Evolutionary conservation across 1,284 basidiomycete species (phyloP), one percentile per base, ranked within the genome.

Genomic region (Hortiboletus rubellus): DNA sequence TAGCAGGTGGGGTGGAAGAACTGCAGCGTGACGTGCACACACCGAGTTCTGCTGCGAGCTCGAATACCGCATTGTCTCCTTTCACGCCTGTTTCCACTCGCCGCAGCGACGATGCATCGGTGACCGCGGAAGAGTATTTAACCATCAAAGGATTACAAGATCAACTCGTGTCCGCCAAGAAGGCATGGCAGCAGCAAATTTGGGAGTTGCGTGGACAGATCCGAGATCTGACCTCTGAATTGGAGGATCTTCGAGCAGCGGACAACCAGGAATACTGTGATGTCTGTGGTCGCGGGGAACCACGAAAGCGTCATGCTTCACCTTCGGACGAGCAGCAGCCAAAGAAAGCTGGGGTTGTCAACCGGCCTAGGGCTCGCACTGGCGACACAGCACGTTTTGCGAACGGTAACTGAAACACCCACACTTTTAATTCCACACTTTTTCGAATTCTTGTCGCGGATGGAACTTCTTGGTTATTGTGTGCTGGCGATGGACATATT

Each of bases 201-300:
- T 86, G 81, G 83, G 89, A 90, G 65, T 74, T 92, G 52, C 89
- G 89, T 68, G 82, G 82, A 17, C 87, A 89, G 67, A 80, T 92
- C 49, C 79, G 82, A 46, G 86, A 88, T 67, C 75, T 92, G 57
- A 84, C 85, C 65, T 76, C 80, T 22, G 85, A 91, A 69, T 70
- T 91, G 33, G 83, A 85, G 38, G 79, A 79, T 40, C 71, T 86
- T 46, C 82, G 81, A 46, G 70, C 72, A 18, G 70, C 66, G 8
- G 76, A 68, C 14, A 68, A 69, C 40, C 71, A 69, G 41, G 74
- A 74, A 31, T 82, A 80, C 55, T 91, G 89, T 69, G 75, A 80
- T 7, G 65, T 73, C 44, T 90, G 90, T 65, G 85, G 89, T 41
- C 76, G 84, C 62, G 82, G 82, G 36, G 70, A 70, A 43, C 62